Evolutionary conservation across 2,329 filamentous ascomycete species (phyloP).

Genomic region (Neonectria sp.): DNA sequence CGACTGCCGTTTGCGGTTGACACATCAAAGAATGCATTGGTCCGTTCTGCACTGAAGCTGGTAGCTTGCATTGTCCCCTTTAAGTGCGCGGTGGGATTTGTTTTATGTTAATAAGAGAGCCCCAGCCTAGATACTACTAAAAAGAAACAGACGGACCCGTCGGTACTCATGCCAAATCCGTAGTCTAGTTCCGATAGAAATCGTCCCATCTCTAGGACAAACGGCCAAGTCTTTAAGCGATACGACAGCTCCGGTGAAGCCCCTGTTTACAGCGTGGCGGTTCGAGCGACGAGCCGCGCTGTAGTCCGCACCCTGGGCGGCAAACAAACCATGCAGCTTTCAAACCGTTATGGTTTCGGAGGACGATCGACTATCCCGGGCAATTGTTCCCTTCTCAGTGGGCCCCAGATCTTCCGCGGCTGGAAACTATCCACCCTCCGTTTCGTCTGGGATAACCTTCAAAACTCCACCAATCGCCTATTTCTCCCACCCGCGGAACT

Average conservation of each 20-base stretch:
- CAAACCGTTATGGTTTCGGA: conserved; percentile 35
- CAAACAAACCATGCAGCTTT: conserved; percentile 18
- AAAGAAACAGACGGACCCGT: neutral
- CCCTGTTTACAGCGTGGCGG: neutral
- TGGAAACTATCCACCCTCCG: conserved; percentile 16
- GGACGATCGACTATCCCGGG: conserved; percentile 32
- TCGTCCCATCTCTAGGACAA: conserved; percentile 14
- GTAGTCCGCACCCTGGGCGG: neutral
- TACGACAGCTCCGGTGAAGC: conserved; percentile 11
- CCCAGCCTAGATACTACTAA: neutral
- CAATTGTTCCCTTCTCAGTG: conserved; percentile 17
- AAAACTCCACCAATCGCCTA: conserved; percentile 39
- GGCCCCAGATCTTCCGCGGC: conserved; percentile 28
- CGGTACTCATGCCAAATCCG: neutral
- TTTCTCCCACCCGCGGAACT: conserved; percentile 26
- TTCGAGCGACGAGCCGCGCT: conserved; percentile 11
- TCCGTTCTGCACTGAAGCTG: neutral
- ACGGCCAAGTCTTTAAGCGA: conserved; percentile 9
- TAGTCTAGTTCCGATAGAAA: neutral
- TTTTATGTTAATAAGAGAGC: neutral
- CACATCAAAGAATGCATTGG: neutral
- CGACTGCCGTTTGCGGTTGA: too few relatives aligned
- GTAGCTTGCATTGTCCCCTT: too few relatives aligned
- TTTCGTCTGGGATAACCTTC: conserved; percentile 23
- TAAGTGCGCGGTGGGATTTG: neutral